Evolutionary conservation across 2,329 filamentous ascomycete species (phyloP), one percentile per base, ranked within the genome.

Genomic region (Fusarium abutilonis): DNA sequence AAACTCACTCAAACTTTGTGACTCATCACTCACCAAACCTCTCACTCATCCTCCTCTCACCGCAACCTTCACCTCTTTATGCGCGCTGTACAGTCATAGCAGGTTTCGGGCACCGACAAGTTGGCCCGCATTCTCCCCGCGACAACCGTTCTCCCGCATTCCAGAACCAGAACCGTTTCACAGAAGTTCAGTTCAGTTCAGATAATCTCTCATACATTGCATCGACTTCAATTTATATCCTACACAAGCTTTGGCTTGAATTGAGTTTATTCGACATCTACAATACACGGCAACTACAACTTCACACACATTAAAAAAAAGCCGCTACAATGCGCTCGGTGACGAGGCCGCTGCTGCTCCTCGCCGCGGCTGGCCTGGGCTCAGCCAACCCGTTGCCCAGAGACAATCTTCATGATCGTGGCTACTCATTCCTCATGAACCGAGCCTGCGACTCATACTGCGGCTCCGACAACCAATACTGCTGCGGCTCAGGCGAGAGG

Each of bases 391-490:
- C 85, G 0, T 82, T 78, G 54, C 83, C 83, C 38, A 78, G 77
- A 68, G 80, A 85, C 64, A 75, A 77, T 56, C 70, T 83, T 28
- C 79, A 81, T 67, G 80, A 80, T 68, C 55, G 65, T 28, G 83
- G 82, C 64, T 80, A 78, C 67, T 80, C 80, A 52, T 85, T 78
- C 60, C 78, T 86, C 36, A 76, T 80, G 75, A 75, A 73, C 17
- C 79, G 83, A 60, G 73, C 72, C 52, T 87, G 85, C 76, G 77
- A 73, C 41, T 72, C 79, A 32, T 81, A 81, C 74, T 88, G 86
- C 73, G 85, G 86, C 59, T 73, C 75, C 47, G 74, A 84, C 50
- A 82, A 82, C 66, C 79, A 84, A 71, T 82, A 81, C 73, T 88
- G 85, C 76, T 88, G 86, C 69, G 72, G 71, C 19, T 64, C 73